Evolutionary conservation across 2,329 filamentous ascomycete genomes (phyloP).

Genomic region (Trichoderma brevicompactum): DNA sequence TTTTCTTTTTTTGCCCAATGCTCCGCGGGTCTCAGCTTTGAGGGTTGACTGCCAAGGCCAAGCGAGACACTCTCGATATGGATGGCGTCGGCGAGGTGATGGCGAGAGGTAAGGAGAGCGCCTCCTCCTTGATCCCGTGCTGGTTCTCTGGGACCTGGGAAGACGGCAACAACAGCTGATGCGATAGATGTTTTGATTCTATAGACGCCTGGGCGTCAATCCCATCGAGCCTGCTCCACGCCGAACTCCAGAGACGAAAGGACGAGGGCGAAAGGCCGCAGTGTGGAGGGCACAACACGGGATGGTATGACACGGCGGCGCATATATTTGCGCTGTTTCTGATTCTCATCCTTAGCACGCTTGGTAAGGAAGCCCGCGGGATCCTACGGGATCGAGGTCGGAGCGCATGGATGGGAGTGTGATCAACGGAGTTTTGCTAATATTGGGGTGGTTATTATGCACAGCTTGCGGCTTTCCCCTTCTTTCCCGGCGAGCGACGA

Average conservation of each 20-base stretch:
- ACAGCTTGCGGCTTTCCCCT: constrained; percentile 69
- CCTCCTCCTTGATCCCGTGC: neutral
- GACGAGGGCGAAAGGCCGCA: constrained; percentile 49
- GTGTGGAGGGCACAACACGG: constrained; percentile 58
- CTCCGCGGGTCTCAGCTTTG: neutral
- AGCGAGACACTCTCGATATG: constrained; percentile 28
- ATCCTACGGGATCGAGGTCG: neutral
- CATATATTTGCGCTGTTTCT: constrained; percentile 71
- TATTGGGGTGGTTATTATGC: neutral
- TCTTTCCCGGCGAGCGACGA: constrained; percentile 62
- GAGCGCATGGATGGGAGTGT: neutral
- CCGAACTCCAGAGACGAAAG: constrained; percentile 57
- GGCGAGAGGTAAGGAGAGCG: constrained; percentile 28
- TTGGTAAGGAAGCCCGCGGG: constrained; percentile 48
- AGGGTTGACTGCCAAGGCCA: constrained; percentile 11
- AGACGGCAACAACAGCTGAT: neutral
- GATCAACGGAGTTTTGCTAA: neutral
- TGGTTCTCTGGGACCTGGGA: neutral
- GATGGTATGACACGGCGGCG: constrained; percentile 66
- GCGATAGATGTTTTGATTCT: neutral
- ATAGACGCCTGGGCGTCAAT: constrained; percentile 50
- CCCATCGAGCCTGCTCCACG: constrained; percentile 55
- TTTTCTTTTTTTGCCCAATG: constrained; percentile 7
- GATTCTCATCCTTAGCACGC: constrained; percentile 64
- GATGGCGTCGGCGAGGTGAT: constrained; percentile 30